phyloP scores from a whole-genome alignment of 331 rosid species.

The Cydonia oblonga region DNA sequence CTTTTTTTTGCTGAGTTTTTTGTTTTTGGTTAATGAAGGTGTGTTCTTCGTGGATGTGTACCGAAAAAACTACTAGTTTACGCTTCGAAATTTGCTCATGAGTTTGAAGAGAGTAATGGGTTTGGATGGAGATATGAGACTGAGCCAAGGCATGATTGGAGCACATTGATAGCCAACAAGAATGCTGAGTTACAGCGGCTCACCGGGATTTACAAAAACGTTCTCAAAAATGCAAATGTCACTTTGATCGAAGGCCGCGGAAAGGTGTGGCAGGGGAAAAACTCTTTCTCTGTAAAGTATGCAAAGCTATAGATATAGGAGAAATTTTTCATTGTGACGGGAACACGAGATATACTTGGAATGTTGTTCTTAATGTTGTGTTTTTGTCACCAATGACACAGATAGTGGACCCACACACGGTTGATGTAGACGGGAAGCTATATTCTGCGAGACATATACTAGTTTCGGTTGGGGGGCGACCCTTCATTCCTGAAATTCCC shows the following conservation, averaged over 20 bases:
- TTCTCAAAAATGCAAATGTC: conserved; percentile 53
- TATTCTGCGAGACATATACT: conserved; percentile 83
- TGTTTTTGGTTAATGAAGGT: conserved; percentile 24
- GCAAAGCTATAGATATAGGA: neutral
- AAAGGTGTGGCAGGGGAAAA: conserved; percentile 38
- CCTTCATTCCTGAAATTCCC: conserved; percentile 88
- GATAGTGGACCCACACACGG: conserved; percentile 82
- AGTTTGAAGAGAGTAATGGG: conserved; percentile 88
- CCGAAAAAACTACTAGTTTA: conserved; percentile 87
- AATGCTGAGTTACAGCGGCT: conserved; percentile 94
- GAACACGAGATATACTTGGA: neutral
- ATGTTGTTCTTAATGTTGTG: neutral
- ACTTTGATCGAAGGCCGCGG: conserved; percentile 88
- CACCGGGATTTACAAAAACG: conserved; percentile 76
- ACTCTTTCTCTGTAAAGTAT: neutral
- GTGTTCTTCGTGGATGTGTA: conserved; percentile 96
- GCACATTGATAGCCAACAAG: conserved; percentile 83
- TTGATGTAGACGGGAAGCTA: conserved; percentile 73
- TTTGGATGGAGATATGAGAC: conserved; percentile 86
- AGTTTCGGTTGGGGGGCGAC: conserved; percentile 79
- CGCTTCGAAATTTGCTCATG: conserved; percentile 75
- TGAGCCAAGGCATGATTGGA: conserved; percentile 93
- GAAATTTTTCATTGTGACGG: no score
- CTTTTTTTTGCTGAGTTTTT: neutral
- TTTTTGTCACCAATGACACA: conserved; percentile 11